phyloP scores from a whole-genome alignment of 306 rosid species.

The Senna siamea region DNA sequence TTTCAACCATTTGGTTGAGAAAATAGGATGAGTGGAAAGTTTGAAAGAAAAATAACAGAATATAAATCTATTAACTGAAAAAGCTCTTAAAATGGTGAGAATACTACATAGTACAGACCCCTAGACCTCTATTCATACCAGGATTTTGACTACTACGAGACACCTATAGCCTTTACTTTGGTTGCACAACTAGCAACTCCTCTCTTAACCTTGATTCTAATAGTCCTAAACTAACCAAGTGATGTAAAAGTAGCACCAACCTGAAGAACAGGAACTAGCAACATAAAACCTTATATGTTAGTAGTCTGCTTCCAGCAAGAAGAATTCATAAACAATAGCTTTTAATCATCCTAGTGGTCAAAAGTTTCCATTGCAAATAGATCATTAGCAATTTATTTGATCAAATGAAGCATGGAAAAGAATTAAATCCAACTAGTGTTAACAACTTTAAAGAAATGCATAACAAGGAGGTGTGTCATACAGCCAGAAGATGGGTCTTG shows the following conservation, averaged over 20 bases:
- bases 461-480: conserved; percentile 6
- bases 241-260: conserved; percentile 33
- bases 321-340: conserved; percentile 18
- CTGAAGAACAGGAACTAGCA: conserved; percentile 19
- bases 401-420: conserved; percentile 2
- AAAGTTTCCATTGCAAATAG: conserved; percentile 10
- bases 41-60: too few species aligned
- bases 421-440: conserved; percentile 14
- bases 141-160: not conserved
- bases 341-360: conserved; percentile 20
- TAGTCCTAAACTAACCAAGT: not conserved
- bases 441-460: conserved; percentile 32
- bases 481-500: conserved; percentile 26
- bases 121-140: too few species aligned
- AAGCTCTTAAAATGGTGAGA: too few species aligned
- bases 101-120: too few species aligned
- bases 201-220: too few species aligned
- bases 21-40: too few species aligned
- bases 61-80: too few species aligned
- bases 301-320: conserved; percentile 15
- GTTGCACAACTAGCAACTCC: not conserved
- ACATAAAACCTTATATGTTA: conserved; percentile 14
- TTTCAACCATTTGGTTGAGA: too few species aligned
- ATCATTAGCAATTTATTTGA: conserved; percentile 26
- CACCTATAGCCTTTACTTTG: not conserved